Evolutionary conservation across 306 rosid species (phyloP).

Genomic region (Psophocarpus tetragonolobus): DNA sequence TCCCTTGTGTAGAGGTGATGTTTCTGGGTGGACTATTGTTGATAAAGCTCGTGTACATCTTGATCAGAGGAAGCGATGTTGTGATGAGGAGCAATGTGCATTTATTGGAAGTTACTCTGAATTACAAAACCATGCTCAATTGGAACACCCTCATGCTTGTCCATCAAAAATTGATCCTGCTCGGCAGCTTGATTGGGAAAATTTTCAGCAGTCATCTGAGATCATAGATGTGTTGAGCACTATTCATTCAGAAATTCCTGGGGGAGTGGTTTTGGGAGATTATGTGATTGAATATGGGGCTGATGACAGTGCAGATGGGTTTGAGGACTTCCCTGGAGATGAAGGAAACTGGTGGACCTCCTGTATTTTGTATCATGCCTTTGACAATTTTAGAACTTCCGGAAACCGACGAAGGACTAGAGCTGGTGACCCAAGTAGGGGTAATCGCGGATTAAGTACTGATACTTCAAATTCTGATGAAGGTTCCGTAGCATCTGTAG

Average conservation of each 20-base stretch:
- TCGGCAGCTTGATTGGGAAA: slow-evolving; percentile 87
- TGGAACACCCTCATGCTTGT: slow-evolving; percentile 76
- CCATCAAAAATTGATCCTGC: slow-evolving; percentile 87
- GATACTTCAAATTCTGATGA: slow-evolving; percentile 75
- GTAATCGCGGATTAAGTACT: slow-evolving; percentile 54
- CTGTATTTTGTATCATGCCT: slow-evolving; percentile 80
- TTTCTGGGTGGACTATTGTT: slow-evolving; percentile 71
- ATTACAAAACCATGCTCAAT: slow-evolving; percentile 66
- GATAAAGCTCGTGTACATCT: slow-evolving; percentile 64
- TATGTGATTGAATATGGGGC: slow-evolving; percentile 89
- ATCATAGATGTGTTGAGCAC: slow-evolving; percentile 86
- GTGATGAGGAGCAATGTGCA: slow-evolving; percentile 64
- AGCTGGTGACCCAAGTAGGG: slow-evolving; percentile 60
- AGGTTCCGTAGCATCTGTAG: slow-evolving; percentile 69
- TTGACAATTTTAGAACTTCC: slow-evolving; percentile 69
- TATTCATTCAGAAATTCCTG: slow-evolving; percentile 77
- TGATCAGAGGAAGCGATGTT: slow-evolving; percentile 70
- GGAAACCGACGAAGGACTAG: slow-evolving; percentile 77
- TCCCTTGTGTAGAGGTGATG: slow-evolving; percentile 85
- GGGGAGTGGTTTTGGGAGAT: slow-evolving; percentile 82
- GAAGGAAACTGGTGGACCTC: slow-evolving; percentile 94
- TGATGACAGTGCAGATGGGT: slow-evolving; percentile 73
- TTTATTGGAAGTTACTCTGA: slow-evolving; percentile 72
- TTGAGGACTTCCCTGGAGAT: slow-evolving; percentile 77
- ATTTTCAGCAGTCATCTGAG: slow-evolving; percentile 87